Conservation (phyloP, 768 basidiomycete genomes). For the Rhodosporidiobolus odoratus region DNA sequence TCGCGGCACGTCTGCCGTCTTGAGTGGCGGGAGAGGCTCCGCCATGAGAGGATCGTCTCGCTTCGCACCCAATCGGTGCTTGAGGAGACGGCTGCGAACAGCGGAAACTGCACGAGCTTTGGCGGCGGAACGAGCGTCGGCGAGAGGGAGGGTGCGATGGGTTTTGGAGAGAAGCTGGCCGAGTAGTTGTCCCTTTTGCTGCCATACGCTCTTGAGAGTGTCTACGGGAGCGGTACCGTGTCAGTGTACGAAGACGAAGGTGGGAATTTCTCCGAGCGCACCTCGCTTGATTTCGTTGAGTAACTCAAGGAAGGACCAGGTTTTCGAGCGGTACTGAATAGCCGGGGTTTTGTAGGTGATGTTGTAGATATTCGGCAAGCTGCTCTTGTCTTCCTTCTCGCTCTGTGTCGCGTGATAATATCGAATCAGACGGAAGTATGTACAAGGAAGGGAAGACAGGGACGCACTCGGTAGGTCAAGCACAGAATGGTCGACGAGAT, state of each 20-base stretch:
- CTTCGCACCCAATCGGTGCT: neutral
- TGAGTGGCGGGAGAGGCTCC: neutral
- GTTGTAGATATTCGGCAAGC: constrained; percentile 56
- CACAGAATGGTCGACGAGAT: constrained; percentile 51
- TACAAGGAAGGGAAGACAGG: constrained; percentile 10
- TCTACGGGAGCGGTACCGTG: constrained; percentile 7
- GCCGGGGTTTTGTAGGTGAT: constrained; percentile 78
- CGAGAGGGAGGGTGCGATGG: constrained; percentile 34
- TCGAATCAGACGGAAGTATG: neutral
- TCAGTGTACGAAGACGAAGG: neutral
- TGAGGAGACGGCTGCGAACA: constrained; percentile 6
- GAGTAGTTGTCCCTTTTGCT: constrained; percentile 43
- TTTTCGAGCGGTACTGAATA: constrained; percentile 66
- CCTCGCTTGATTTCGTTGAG: constrained; percentile 46
- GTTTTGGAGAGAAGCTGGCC: constrained; percentile 39
- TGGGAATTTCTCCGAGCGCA: constrained; percentile 16
- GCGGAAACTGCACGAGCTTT: constrained; percentile 2
- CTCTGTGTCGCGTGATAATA: constrained; percentile 1
- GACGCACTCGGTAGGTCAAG: constrained; percentile 38
- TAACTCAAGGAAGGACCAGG: constrained; percentile 46
- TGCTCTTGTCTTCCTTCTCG: constrained; percentile 42
- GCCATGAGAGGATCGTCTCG: neutral
- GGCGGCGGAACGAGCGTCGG: constrained; percentile 17
- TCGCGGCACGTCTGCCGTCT: neutral
- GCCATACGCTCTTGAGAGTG: constrained; percentile 43